Conservation (phyloP, 805 yeast species). For the Hanseniaspora occidentalis region DNA sequence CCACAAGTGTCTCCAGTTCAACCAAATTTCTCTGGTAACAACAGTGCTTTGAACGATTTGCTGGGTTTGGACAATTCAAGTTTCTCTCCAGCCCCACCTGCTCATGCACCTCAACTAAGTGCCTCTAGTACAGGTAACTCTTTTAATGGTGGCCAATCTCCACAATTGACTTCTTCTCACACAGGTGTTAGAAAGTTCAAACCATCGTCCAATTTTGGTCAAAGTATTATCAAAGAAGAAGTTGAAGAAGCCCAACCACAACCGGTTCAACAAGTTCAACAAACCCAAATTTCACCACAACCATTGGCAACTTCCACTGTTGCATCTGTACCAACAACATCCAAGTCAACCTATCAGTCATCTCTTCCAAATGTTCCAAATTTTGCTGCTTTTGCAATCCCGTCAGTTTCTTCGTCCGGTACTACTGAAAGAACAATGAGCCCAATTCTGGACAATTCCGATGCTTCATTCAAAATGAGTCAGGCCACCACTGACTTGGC, state of each 20-base stretch:
- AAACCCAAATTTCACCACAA: constrained; percentile 26
- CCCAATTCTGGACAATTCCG: constrained; percentile 28
- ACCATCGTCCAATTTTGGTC: constrained; percentile 83
- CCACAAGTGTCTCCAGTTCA: constrained; percentile 8
- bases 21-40: constrained; percentile 13
- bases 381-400: constrained; percentile 13
- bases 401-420: constrained; percentile 10
- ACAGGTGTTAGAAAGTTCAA: constrained; percentile 39
- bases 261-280: constrained; percentile 28
- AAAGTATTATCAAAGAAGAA: constrained; percentile 36
- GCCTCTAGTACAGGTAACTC: constrained; percentile 12
- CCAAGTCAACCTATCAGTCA: constrained; percentile 7
- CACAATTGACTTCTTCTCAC: constrained; percentile 15
- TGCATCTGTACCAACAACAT: constrained; percentile 18
- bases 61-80: constrained; percentile 41
- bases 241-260: constrained; percentile 12
- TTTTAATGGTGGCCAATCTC: constrained; percentile 19
- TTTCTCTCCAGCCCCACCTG: constrained; percentile 26
- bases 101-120: constrained; percentile 22
- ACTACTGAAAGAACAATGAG: constrained; percentile 10
- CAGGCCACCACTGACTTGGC: constrained; percentile 79
- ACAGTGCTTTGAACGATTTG: constrained; percentile 54
- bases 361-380: constrained; percentile 23
- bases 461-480: constrained; percentile 54
- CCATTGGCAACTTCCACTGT: constrained; percentile 33